Conservation (phyloP, 2,329 filamentous ascomycete genomes). For the Aaosphaeria pasadenensis region DNA sequence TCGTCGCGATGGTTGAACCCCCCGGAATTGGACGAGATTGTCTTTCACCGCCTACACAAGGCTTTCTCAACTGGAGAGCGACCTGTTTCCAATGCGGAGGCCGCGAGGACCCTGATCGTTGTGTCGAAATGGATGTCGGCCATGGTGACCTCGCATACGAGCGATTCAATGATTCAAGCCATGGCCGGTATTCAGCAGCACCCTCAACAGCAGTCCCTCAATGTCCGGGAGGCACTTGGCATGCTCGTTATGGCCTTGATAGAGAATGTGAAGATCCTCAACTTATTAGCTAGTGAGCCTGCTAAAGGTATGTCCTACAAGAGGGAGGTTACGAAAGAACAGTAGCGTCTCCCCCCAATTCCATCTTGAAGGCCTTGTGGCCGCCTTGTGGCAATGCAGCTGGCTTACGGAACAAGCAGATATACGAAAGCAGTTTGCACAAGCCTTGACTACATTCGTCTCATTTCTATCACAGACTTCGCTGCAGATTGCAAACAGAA, state of each 20-base stretch:
- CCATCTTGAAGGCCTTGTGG: background rate
- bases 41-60: slow-evolving; percentile 36
- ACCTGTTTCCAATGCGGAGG: slow-evolving; percentile 29
- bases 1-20: slow-evolving; percentile 28
- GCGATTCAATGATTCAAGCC: slow-evolving; percentile 38
- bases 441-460: slow-evolving; percentile 31
- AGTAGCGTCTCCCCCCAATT: background rate
- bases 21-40: slow-evolving; percentile 35
- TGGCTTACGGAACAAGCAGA: slow-evolving; percentile 10
- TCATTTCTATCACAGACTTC: slow-evolving; percentile 52
- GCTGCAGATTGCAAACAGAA: slow-evolving; percentile 42
- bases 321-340: too few species aligned
- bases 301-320: background rate
- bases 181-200: slow-evolving; percentile 43
- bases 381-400: background rate
- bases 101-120: slow-evolving; percentile 24
- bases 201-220: slow-evolving; percentile 58
- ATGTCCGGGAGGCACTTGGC: slow-evolving; percentile 61
- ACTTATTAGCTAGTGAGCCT: slow-evolving; percentile 50
- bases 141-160: slow-evolving; percentile 38
- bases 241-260: slow-evolving; percentile 61
- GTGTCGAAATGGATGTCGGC: slow-evolving; percentile 38
- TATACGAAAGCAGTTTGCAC: slow-evolving; percentile 28
- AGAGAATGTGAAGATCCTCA: slow-evolving; percentile 57
- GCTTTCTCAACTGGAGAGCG: slow-evolving; percentile 30